These are phyloP conservation scores for Trypanosoma conorhini DNA, from an alignment of 208 protist genomes.

Conservation along the genomic window DNA sequence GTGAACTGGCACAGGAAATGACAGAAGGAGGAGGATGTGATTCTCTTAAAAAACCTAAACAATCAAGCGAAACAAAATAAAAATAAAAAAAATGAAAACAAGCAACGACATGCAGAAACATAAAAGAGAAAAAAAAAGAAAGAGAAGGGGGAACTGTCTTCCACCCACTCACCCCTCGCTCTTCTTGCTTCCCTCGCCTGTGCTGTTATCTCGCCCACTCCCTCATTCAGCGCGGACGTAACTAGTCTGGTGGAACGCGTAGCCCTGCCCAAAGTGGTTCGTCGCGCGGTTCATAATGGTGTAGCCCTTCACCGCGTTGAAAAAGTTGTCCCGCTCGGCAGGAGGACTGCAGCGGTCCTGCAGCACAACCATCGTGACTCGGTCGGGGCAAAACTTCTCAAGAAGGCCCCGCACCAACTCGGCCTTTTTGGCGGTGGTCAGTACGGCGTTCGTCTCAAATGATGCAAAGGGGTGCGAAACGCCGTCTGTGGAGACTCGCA, in stretches of 20 bases:
- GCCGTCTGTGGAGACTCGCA: conserved; percentile 44
- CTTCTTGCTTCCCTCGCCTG: neutral
- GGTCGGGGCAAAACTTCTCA: conserved; percentile 44
- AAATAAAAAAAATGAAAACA: conserved; percentile 25
- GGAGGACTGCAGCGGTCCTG: conserved; percentile 52
- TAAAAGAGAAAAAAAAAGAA: conserved; percentile 14
- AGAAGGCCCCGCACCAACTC: conserved; percentile 51
- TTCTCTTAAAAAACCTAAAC: conserved; percentile 11
- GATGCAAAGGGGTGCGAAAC: conserved; percentile 38
- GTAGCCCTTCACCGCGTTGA: conserved; percentile 55
- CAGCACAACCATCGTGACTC: conserved; percentile 69
- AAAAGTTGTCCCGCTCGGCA: conserved; percentile 30
- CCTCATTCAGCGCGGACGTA: conserved; percentile 37
- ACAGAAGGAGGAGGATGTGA: conserved; percentile 32
- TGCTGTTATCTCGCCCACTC: neutral
- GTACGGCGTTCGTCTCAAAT: conserved; percentile 75
- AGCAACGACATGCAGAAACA: neutral
- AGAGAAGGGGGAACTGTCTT: conserved; percentile 19
- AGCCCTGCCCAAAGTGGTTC: conserved; percentile 80
- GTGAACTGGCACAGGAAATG: conserved; percentile 35
- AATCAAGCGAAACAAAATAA: conserved; percentile 30
- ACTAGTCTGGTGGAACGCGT: conserved; percentile 74
- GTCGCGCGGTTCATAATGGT: conserved; percentile 54
- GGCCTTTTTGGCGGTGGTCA: conserved; percentile 23
- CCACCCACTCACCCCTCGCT: too few species aligned